These are phyloP conservation scores for Favolaschia claudopus DNA, from an alignment of 768 basidiomycete species.

Conservation along the genomic window DNA sequence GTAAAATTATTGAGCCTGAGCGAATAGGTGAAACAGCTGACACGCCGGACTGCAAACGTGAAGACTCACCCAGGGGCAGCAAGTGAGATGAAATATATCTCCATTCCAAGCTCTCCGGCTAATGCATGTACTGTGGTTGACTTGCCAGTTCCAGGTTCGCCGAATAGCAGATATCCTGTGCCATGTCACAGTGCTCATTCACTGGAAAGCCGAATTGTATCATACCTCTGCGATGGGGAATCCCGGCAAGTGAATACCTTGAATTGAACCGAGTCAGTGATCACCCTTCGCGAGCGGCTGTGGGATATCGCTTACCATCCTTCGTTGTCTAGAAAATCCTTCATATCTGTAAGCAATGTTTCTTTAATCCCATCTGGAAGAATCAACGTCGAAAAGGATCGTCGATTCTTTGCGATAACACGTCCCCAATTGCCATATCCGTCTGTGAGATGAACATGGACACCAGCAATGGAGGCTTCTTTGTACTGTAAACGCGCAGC, in stretches of 20 bases:
- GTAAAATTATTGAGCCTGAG: constrained; percentile 1
- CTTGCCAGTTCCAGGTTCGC: constrained; percentile 11
- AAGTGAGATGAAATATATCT: constrained; percentile 15
- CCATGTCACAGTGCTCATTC: not conserved
- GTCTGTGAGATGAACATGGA: constrained; percentile 11
- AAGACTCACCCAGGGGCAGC: constrained; percentile 1
- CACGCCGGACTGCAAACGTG: not conserved
- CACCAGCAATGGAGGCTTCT: constrained; percentile 1
- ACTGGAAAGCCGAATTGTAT: no score
- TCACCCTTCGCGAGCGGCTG: no score
- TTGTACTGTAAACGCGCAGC: not conserved
- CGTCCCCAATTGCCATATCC: constrained; percentile 1
- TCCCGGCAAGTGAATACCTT: constrained; percentile 1
- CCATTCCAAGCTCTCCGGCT: constrained; percentile 12
- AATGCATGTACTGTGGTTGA: constrained; percentile 6
- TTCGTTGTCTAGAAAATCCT: constrained; percentile 7
- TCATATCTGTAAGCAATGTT: constrained; percentile 5
- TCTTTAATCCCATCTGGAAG: constrained; percentile 13
- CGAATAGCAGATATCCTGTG: constrained; percentile 5
- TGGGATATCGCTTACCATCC: not conserved
- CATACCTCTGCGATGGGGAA: constrained; percentile 8
- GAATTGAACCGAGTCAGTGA: not conserved
- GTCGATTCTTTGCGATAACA: constrained; percentile 1
- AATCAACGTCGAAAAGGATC: constrained; percentile 5
- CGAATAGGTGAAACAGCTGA: not conserved